These are phyloP conservation scores for Fusarium secorum DNA, from an alignment of 2,329 filamentous ascomycete species.

Conservation along the genomic window DNA sequence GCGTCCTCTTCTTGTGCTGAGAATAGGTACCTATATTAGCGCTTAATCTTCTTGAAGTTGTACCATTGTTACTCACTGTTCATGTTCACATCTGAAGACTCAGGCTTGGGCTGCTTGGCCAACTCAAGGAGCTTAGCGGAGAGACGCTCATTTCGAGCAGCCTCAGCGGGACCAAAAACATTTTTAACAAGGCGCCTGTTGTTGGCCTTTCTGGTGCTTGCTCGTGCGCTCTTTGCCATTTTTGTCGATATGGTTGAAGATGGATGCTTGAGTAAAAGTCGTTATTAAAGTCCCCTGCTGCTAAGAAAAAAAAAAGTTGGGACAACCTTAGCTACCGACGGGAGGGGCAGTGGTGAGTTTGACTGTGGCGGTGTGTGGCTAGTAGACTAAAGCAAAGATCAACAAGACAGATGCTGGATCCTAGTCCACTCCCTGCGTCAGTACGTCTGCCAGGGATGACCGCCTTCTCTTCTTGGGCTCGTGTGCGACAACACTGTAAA, in stretches of 20 bases:
- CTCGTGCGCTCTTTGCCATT: constrained; percentile 89
- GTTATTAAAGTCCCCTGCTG: constrained; percentile 24
- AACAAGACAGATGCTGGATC: neutral
- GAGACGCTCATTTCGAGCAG: constrained; percentile 80
- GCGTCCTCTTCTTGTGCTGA: constrained; percentile 42
- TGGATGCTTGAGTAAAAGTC: constrained; percentile 12
- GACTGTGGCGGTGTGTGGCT: constrained; percentile 33
- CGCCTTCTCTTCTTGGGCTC: constrained; percentile 35
- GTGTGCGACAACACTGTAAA: constrained; percentile 5
- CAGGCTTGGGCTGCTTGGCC: constrained; percentile 78
- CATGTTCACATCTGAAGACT: constrained; percentile 59
- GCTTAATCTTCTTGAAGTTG: neutral
- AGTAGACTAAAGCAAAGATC: neutral
- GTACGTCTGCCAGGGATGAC: constrained; percentile 33
- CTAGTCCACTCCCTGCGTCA: constrained; percentile 5
- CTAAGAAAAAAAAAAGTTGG: constrained; percentile 43
- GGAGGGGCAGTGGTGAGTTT: constrained; percentile 15
- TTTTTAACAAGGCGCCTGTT: constrained; percentile 79
- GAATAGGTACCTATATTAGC: constrained; percentile 25
- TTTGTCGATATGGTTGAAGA: constrained; percentile 40
- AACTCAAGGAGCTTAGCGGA: constrained; percentile 86
- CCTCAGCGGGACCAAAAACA: constrained; percentile 85
- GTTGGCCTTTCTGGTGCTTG: constrained; percentile 83
- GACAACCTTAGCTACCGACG: neutral
- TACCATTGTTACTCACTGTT: constrained; percentile 44